A percentile compares a stretch with the other conserved stretches of the same genome.
phyloP scores from a whole-genome alignment of 768 basidiomycete genomes.

The Tricholoma terreum region DNA sequence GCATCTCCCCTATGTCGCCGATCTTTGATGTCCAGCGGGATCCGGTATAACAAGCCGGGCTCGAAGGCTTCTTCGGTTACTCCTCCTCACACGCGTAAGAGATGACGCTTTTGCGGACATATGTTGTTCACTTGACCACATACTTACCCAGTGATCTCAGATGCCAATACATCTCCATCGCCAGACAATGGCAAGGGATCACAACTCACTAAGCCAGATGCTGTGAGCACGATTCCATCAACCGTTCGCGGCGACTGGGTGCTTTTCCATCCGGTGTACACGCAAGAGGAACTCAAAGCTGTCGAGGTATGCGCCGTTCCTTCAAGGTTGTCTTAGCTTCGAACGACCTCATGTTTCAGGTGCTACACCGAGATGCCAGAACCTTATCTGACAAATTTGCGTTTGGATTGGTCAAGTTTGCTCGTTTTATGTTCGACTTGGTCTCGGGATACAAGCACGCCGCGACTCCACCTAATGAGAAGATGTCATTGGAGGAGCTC shows the following conservation, averaged over 20 bases:
- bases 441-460: constrained; percentile 84
- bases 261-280: constrained; percentile 90
- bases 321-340: not conserved
- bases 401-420: constrained; percentile 52
- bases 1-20: constrained; percentile 11
- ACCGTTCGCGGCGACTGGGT: constrained; percentile 81
- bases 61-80: constrained; percentile 16
- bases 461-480: constrained; percentile 54
- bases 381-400: constrained; percentile 76
- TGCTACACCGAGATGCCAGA: constrained; percentile 64
- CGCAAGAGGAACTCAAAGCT: constrained; percentile 64
- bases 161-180: constrained; percentile 15
- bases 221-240: constrained; percentile 52
- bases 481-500: constrained; percentile 71
- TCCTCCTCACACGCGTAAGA: constrained; percentile 19
- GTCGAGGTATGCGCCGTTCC: constrained; percentile 51
- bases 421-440: constrained; percentile 73
- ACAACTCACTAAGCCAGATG: constrained; percentile 39
- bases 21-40: constrained; percentile 13
- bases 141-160: constrained; percentile 4
- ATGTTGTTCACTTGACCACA: not conserved
- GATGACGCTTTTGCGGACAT: not conserved
- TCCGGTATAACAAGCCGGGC: constrained; percentile 11
- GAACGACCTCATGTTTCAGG: constrained; percentile 34
- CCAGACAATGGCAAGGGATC: constrained; percentile 11